Evolutionary conservation across 257 asterid species (phyloP), one percentile per base, ranked within the genome.

Genomic region (Solanum pennellii): DNA sequence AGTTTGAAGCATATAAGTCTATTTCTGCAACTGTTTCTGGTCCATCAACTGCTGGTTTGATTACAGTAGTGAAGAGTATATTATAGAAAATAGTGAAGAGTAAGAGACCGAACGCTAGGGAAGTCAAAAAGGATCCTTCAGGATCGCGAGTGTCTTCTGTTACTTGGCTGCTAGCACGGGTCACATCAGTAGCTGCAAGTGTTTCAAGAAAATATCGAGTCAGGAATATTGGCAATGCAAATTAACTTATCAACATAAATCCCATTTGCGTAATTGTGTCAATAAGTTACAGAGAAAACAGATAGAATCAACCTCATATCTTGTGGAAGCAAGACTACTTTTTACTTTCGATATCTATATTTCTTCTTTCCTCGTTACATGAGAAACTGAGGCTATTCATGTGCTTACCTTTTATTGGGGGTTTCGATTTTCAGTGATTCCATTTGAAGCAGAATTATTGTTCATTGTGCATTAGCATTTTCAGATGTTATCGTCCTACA

Each of bases 11-110:
- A 83, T 27, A 74, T 25, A 86, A 65, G 74, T 62, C 89, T 79
- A 82, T 45, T 62, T 86, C 89, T 82, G 86, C 86, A 82, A 80
- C 41, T 1, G 88, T 66, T 21, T 87, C 92, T 11, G 91, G 90
- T 44, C 91, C 93, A 86, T 95, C 98, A 72, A 95, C 82, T 5
- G 98, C 91, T 41, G 98, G 98, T 87, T 95, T 93, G 91, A 93
- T 94, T 44, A 95, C 92, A 25, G 94, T 89, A 20, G 79, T 33
- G 83, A 95, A 95, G 75, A 95, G 23, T 80, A 95, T 86, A 84
- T 95, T 95, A 86, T 95, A 95, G 83, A 95, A 86, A 52, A 94
- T 88, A 42, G 97, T 91, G 83, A 95, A 93, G 33, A 95, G 14
- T 25, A 93, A 62, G 47, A 95, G 94, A 71, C 42, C 90, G 3